Percentiles rank a stretch among this genome's conserved stretches.
Conservation (phyloP, 345 rosid genomes). For the Lepidium sativum region DNA sequence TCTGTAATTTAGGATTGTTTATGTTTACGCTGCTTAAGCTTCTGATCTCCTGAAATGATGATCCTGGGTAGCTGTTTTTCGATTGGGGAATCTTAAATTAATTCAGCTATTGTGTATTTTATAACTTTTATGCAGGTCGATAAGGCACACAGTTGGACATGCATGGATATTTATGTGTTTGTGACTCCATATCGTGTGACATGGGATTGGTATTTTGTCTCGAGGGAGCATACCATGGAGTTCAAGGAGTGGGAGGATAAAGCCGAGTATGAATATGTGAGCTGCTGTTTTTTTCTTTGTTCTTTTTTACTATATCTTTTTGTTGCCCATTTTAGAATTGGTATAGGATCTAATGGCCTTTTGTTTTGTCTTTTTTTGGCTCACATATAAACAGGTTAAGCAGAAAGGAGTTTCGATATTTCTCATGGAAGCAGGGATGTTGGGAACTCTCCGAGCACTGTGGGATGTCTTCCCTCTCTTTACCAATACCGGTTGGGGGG, state of each 20-base stretch:
- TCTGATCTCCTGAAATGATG: not conserved
- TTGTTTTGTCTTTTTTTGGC: not conserved
- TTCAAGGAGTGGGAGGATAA: conserved; percentile 75
- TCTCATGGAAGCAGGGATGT: conserved; percentile 97
- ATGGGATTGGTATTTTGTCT: conserved; percentile 83
- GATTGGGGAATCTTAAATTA: not conserved
- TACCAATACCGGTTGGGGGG: conserved; percentile 94
- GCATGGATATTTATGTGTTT: conserved; percentile 92
- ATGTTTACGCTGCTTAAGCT: not conserved
- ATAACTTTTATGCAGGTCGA: conserved; percentile 39
- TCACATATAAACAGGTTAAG: conserved; percentile 51
- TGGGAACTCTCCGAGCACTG: conserved; percentile 83
- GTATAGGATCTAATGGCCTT: not conserved
- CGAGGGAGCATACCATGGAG: conserved; percentile 84
- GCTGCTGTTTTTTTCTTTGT: conserved; percentile 11
- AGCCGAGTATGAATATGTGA: conserved; percentile 83
- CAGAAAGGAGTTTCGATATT: conserved; percentile 83
- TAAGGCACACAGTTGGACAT: conserved; percentile 92
- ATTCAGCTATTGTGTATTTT: not conserved
- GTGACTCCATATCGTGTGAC: conserved; percentile 92
- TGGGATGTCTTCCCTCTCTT: conserved; percentile 98
- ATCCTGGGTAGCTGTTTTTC: not conserved
- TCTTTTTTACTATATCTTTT: not conserved
- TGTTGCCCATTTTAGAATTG: not conserved
- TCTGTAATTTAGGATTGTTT: not conserved